A percentile compares a stretch with the other conserved stretches of the same genome.
Conservation (phyloP, 2,329 filamentous ascomycete species). For the Colletotrichum scovillei region DNA sequence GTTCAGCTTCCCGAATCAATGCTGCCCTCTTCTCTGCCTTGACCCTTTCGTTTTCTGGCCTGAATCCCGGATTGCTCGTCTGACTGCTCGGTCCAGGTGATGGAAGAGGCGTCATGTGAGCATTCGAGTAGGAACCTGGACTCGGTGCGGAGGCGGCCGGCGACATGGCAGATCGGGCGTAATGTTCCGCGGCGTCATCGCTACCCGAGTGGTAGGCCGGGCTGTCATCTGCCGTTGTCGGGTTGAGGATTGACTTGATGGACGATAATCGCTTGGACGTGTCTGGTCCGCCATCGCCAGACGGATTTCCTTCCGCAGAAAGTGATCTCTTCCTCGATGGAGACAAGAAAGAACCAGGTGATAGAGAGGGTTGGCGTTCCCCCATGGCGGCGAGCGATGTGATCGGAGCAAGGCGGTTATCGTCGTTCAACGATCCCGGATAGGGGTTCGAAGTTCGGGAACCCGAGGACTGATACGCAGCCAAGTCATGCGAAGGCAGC, state of each 20-base stretch:
- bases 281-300: constrained; percentile 55
- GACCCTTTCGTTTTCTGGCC: constrained; percentile 59
- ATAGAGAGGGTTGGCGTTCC: constrained; percentile 68
- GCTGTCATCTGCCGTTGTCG: constrained; percentile 47
- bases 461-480: constrained; percentile 62
- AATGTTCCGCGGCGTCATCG: constrained; percentile 51
- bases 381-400: constrained; percentile 56
- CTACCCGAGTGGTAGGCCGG: constrained; percentile 41
- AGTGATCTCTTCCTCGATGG: constrained; percentile 75
- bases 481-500: constrained; percentile 57
- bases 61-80: constrained; percentile 42
- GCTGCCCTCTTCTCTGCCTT: constrained; percentile 73
- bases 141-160: constrained; percentile 54
- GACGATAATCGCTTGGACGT: constrained; percentile 74
- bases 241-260: constrained; percentile 81
- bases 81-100: constrained; percentile 41
- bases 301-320: constrained; percentile 62
- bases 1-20: constrained; percentile 78
- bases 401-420: constrained; percentile 69
- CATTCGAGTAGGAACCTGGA: constrained; percentile 51
- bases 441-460: constrained; percentile 50
- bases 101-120: constrained; percentile 39
- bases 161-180: constrained; percentile 56
- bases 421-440: constrained; percentile 59
- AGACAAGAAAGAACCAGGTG: constrained; percentile 70